phyloP scores from a whole-genome alignment of 192 early-diverging fungal species.

The Chytriomyces sp. region DNA sequence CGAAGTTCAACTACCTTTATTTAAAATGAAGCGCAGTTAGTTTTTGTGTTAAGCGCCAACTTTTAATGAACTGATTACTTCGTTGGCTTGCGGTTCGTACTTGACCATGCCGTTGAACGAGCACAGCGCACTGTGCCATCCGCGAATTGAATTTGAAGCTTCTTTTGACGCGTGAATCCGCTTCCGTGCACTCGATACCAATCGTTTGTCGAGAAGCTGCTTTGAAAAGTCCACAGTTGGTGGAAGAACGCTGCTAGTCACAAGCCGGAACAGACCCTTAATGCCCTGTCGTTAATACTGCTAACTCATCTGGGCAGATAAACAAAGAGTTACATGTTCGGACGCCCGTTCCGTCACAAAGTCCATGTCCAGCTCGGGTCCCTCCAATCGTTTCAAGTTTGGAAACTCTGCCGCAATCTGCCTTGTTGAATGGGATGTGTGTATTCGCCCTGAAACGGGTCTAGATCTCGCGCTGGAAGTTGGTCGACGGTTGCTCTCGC shows the following conservation, averaged over 20 bases:
- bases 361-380: constrained; percentile 11
- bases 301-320: neutral
- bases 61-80: neutral
- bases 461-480: neutral
- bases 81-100: neutral
- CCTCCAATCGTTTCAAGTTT: neutral
- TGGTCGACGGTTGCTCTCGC: too few species aligned
- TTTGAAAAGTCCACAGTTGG: neutral
- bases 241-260: constrained; percentile 2
- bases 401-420: neutral
- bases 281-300: neutral
- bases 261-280: neutral
- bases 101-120: neutral
- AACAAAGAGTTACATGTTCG: neutral
- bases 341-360: neutral
- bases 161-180: neutral
- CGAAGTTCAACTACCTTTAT: neutral
- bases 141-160: neutral
- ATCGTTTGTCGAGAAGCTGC: neutral
- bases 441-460: constrained; percentile 1
- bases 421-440: constrained; percentile 9
- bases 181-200: neutral
- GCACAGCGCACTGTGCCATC: neutral
- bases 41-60: neutral
- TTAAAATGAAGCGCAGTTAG: neutral